A percentile compares a stretch with the other conserved stretches of the same genome.
These are phyloP conservation scores for Talaromyces stipitatus DNA, from an alignment of 495 filamentous ascomycete species.

Conservation along the genomic window DNA sequence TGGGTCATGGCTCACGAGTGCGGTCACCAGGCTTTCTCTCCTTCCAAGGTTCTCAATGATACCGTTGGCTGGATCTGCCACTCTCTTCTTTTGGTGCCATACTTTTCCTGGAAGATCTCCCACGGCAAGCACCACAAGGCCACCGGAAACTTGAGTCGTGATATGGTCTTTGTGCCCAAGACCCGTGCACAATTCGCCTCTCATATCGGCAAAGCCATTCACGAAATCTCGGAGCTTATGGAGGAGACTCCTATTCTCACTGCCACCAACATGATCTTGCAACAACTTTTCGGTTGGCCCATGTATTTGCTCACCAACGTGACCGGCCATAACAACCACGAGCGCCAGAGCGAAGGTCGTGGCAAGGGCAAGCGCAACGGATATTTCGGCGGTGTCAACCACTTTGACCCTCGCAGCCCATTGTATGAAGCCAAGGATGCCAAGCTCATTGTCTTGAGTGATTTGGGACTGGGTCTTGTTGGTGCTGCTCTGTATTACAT, in stretches of 20 bases:
- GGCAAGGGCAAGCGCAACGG: constrained; percentile 89
- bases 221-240: constrained; percentile 77
- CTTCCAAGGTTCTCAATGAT: constrained; percentile 73
- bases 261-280: constrained; percentile 58
- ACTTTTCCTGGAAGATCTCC: constrained; percentile 90
- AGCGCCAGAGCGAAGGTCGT: constrained; percentile 74
- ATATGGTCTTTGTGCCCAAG: constrained; percentile 96
- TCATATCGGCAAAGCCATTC: constrained; percentile 57
- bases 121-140: constrained; percentile 95
- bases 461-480: constrained; percentile 64
- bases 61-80: constrained; percentile 81
- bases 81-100: constrained; percentile 74
- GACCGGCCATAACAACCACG: constrained; percentile 90
- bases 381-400: constrained; percentile 74
- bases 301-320: constrained; percentile 78
- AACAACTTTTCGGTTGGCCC: constrained; percentile 89
- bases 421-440: constrained; percentile 87
- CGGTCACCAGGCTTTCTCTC: constrained; percentile 74
- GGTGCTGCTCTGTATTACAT: constrained; percentile 49
- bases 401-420: constrained; percentile 82
- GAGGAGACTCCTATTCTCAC: constrained; percentile 93
- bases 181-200: constrained; percentile 68
- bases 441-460: constrained; percentile 73
- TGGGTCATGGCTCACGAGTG: constrained; percentile 73
- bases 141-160: constrained; percentile 88